These are phyloP conservation scores for Tubosaeta brunneosetosa DNA, from an alignment of 768 basidiomycete genomes.

Conservation along the genomic window DNA sequence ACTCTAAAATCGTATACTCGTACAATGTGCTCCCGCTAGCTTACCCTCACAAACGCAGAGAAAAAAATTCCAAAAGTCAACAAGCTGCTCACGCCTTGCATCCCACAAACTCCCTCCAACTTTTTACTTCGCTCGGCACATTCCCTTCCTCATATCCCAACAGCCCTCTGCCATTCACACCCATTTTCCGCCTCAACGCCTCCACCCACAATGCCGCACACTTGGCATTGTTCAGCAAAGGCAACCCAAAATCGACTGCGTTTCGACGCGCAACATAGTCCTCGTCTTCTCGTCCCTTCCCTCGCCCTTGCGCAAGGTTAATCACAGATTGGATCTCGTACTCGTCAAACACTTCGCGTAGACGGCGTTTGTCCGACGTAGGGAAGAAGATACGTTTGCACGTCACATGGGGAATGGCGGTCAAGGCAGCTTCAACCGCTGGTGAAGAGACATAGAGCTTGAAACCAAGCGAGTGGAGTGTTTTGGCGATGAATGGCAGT, in stretches of 20 bases:
- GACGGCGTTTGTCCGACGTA: constrained; percentile 89
- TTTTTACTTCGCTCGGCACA: constrained; percentile 86
- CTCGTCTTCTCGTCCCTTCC: constrained; percentile 74
- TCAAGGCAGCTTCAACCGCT: constrained; percentile 76
- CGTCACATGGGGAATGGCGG: constrained; percentile 66
- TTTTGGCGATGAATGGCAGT: constrained; percentile 77
- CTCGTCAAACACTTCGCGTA: constrained; percentile 91
- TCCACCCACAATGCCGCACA: constrained; percentile 91
- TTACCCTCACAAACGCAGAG: neutral
- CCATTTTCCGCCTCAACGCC: constrained; percentile 78
- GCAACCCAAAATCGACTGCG: constrained; percentile 93
- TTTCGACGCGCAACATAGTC: constrained; percentile 97
- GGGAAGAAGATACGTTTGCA: constrained; percentile 96
- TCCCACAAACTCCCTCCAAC: constrained; percentile 89
- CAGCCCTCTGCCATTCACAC: constrained; percentile 60
- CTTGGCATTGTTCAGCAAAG: constrained; percentile 84
- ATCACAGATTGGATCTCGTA: constrained; percentile 93
- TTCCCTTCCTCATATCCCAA: constrained; percentile 78
- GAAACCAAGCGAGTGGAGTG: constrained; percentile 83
- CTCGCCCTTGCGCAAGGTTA: constrained; percentile 83
- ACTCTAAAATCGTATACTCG: too few relatives aligned
- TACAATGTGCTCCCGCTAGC: neutral
- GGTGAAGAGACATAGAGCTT: constrained; percentile 88
- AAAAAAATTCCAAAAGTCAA: neutral
- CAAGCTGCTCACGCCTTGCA: constrained; percentile 44